These are phyloP conservation scores for Verticillium klebahnii DNA, from an alignment of 2,329 filamentous ascomycete genomes.

Conservation along the genomic window DNA sequence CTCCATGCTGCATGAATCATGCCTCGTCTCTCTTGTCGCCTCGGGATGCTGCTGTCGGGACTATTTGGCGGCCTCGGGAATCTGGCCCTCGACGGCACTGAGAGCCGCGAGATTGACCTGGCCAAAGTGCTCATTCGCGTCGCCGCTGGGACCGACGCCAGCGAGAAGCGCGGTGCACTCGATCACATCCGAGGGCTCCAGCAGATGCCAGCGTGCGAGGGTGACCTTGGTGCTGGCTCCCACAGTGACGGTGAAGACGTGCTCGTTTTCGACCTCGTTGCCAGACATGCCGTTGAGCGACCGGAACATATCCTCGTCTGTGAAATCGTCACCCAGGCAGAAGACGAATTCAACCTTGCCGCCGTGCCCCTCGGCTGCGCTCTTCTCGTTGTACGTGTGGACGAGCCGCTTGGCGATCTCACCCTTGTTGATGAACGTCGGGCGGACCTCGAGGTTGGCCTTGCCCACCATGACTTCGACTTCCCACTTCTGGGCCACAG, in stretches of 20 bases:
- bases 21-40: neutral
- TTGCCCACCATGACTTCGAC: conserved; percentile 97
- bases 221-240: conserved; percentile 91
- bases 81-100: conserved; percentile 47
- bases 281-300: conserved; percentile 60
- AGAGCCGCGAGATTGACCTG: conserved; percentile 54
- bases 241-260: conserved; percentile 87
- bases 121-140: conserved; percentile 35
- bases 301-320: conserved; percentile 95
- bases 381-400: conserved; percentile 59
- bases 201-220: conserved; percentile 81
- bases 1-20: neutral
- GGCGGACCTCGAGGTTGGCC: conserved; percentile 94
- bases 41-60: neutral
- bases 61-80: conserved; percentile 29
- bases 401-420: conserved; percentile 87
- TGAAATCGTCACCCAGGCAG: conserved; percentile 92
- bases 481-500: conserved; percentile 74
- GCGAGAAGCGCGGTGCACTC: conserved; percentile 56
- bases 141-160: conserved; percentile 35
- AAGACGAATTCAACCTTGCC: conserved; percentile 77
- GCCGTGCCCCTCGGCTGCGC: conserved; percentile 32
- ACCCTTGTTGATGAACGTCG: conserved; percentile 96
- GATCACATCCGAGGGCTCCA: conserved; percentile 86
- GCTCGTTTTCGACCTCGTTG: conserved; percentile 51